phyloP scores from a whole-genome alignment of 2,329 filamentous ascomycete species.

The Dactylella cylindrospora region DNA sequence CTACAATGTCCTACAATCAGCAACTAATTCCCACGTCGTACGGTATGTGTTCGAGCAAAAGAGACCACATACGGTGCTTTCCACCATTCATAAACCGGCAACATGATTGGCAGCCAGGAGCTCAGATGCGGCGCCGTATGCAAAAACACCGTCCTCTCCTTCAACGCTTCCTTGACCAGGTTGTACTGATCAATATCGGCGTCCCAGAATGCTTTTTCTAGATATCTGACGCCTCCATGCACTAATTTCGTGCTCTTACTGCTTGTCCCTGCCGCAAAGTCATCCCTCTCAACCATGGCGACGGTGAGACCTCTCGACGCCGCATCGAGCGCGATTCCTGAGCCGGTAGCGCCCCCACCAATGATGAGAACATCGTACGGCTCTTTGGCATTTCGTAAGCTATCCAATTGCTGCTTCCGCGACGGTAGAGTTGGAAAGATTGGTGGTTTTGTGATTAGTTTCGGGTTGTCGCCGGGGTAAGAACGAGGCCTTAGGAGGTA shows the following conservation, averaged over 20 bases:
- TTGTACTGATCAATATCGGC: slow-evolving; percentile 72
- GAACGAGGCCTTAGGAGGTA: slow-evolving; percentile 20
- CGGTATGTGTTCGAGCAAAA: not conserved
- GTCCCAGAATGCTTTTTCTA: slow-evolving; percentile 75
- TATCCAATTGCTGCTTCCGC: slow-evolving; percentile 26
- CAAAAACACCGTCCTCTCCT: slow-evolving; percentile 73
- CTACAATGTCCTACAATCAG: slow-evolving; percentile 7
- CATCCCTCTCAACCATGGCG: slow-evolving; percentile 70
- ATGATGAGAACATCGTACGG: slow-evolving; percentile 70
- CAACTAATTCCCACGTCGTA: not conserved
- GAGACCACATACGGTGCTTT: slow-evolving; percentile 60
- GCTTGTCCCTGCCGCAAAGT: slow-evolving; percentile 72
- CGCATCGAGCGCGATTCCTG: slow-evolving; percentile 71
- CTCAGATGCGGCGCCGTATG: slow-evolving; percentile 74
- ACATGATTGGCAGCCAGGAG: slow-evolving; percentile 73
- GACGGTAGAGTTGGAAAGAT: slow-evolving; percentile 38
- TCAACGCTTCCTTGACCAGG: slow-evolving; percentile 70
- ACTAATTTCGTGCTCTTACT: slow-evolving; percentile 76
- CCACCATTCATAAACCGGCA: slow-evolving; percentile 74
- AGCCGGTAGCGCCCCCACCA: slow-evolving; percentile 70
- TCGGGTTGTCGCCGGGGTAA: slow-evolving; percentile 37
- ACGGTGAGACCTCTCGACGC: slow-evolving; percentile 71
- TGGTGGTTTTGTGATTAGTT: slow-evolving; percentile 34
- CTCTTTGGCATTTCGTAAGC: slow-evolving; percentile 35
- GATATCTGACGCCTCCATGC: slow-evolving; percentile 73